Evolutionary conservation across 768 basidiomycete species (phyloP).

Genomic region (Termitomyces sp.): DNA sequence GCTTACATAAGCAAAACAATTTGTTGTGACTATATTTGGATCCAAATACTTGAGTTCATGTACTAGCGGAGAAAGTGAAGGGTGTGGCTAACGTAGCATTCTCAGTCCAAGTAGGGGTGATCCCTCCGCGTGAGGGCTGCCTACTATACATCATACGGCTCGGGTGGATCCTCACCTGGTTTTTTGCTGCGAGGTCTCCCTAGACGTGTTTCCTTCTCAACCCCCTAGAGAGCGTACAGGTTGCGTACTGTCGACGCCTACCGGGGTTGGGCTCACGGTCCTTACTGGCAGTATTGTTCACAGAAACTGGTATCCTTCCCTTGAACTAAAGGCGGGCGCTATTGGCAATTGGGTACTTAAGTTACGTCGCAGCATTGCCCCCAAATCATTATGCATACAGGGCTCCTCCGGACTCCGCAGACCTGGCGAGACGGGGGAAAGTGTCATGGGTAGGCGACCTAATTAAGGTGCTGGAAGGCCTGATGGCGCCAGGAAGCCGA

Average conservation of each 20-base stretch:
- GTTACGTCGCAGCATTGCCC: not conserved
- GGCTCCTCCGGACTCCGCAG: not conserved
- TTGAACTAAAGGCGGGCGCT: not conserved
- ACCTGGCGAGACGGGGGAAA: not conserved
- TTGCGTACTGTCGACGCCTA: not conserved
- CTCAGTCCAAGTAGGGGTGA: too few relatives aligned
- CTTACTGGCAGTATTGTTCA: too few relatives aligned
- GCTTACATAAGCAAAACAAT: too few relatives aligned
- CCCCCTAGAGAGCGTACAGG: not conserved
- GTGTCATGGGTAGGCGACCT: not conserved
- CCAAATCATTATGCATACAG: not conserved
- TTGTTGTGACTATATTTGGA: too few relatives aligned
- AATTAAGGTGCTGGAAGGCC: too few relatives aligned
- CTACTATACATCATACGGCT: too few relatives aligned
- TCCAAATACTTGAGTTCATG: too few relatives aligned
- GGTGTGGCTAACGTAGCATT: too few relatives aligned
- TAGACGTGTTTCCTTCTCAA: not conserved
- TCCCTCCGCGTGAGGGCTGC: too few relatives aligned
- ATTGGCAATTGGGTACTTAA: too few relatives aligned
- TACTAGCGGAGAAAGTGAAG: too few relatives aligned
- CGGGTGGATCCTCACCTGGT: not conserved
- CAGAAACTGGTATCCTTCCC: too few relatives aligned
- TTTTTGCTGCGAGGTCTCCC: not conserved
- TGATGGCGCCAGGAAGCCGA: not conserved
- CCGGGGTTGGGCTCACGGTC: not conserved